These are phyloP conservation scores for Cordia subcordata DNA, from an alignment of 257 asterid species.

Conservation along the genomic window DNA sequence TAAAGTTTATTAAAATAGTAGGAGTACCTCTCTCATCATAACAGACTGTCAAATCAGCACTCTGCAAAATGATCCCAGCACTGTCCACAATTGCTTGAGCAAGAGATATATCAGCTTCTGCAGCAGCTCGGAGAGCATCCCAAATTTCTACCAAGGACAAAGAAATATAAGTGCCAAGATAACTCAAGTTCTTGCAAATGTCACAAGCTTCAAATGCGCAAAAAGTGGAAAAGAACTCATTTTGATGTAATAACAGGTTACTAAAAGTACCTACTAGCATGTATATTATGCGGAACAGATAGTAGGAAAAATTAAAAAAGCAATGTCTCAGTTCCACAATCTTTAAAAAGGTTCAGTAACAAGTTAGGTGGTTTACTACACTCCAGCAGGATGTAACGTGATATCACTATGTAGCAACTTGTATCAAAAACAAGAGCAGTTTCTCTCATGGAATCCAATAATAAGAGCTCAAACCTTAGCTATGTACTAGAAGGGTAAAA, in stretches of 20 bases:
- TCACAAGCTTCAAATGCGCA: not conserved
- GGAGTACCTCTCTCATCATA: constrained; percentile 74
- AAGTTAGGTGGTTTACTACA: too few relatives aligned
- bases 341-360: too few relatives aligned
- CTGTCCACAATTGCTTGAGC: constrained; percentile 61
- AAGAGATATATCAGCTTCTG: constrained; percentile 55
- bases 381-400: too few relatives aligned
- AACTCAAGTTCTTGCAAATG: not conserved
- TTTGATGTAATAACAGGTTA: not conserved
- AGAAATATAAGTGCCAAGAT: not conserved
- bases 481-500: too few relatives aligned
- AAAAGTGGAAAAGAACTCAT: not conserved
- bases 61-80: constrained; percentile 73
- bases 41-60: constrained; percentile 73
- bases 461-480: too few relatives aligned
- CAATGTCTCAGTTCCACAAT: too few relatives aligned
- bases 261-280: not conserved
- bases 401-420: too few relatives aligned
- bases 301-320: too few relatives aligned
- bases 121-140: constrained; percentile 84
- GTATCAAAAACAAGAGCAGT: too few relatives aligned
- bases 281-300: too few relatives aligned
- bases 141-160: constrained; percentile 46
- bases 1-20: not conserved
- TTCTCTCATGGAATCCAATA: too few relatives aligned